Evolutionary conservation across 306 rosid genomes (phyloP).

Genomic region (Arachis hypogaea): DNA sequence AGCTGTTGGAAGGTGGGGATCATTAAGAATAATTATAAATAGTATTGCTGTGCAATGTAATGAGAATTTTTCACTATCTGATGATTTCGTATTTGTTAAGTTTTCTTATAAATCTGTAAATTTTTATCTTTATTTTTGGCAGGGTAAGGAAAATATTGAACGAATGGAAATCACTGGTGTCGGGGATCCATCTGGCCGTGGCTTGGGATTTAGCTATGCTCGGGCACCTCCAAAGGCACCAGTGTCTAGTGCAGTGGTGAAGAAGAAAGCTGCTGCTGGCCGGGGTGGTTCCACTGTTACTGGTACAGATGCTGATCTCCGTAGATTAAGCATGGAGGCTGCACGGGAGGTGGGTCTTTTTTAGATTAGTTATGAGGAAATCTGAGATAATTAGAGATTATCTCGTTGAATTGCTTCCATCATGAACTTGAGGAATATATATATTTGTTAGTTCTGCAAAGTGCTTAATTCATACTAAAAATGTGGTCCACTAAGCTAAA

Average conservation of each 20-base stretch:
- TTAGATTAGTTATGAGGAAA: conserved; percentile 23
- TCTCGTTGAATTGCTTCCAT: conserved; percentile 8
- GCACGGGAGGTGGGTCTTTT: conserved; percentile 79
- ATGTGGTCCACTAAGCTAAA: not conserved
- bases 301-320: conserved; percentile 98
- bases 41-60: not conserved
- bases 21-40: not conserved
- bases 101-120: conserved; percentile 30
- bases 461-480: conserved; percentile 17
- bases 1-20: too few relatives aligned
- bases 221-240: conserved; percentile 87
- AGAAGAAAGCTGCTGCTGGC: conserved; percentile 75
- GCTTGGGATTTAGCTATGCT: conserved; percentile 93
- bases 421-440: conserved; percentile 3
- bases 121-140: conserved; percentile 13
- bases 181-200: conserved; percentile 98
- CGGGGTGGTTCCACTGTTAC: conserved; percentile 93
- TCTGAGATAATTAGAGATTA: conserved; percentile 9
- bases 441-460: not conserved
- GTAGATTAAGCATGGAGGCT: conserved; percentile 99
- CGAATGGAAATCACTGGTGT: conserved; percentile 95
- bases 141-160: conserved; percentile 97
- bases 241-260: conserved; percentile 70
- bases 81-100: not conserved
- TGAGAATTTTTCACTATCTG: not conserved